These are phyloP conservation scores for Boletus vermiculosoides DNA, from an alignment of 768 basidiomycete genomes.

Conservation along the genomic window DNA sequence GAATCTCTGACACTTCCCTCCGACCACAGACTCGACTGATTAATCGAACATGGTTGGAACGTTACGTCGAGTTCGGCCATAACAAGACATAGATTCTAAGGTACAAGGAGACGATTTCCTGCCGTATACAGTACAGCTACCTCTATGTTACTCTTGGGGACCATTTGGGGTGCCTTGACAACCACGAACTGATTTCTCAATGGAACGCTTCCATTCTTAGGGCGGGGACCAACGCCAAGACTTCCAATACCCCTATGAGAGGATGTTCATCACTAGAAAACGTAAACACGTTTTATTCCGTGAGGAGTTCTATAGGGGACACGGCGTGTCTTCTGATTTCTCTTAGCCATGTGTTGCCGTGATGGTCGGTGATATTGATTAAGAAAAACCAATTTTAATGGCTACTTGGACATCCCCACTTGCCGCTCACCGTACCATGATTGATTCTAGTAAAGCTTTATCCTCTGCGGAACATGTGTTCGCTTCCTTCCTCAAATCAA, in stretches of 20 bases:
- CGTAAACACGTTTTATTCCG: constrained; percentile 14
- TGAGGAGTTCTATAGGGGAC: background rate
- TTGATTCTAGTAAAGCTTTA: background rate
- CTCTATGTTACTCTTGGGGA: background rate
- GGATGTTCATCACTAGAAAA: background rate
- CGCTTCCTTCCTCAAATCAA: constrained; percentile 14
- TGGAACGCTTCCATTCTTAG: background rate
- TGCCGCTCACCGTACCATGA: constrained; percentile 5
- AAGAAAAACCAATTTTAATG: background rate
- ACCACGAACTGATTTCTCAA: background rate
- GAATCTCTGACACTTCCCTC: background rate
- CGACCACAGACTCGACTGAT: constrained; percentile 16
- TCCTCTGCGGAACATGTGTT: constrained; percentile 6
- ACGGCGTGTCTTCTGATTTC: background rate
- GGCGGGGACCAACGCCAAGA: background rate
- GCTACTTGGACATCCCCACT: background rate
- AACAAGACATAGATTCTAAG: constrained; percentile 2
- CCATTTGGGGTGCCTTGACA: background rate
- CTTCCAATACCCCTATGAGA: background rate
- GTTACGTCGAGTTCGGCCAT: constrained; percentile 25
- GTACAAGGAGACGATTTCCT: background rate
- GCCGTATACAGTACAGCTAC: background rate
- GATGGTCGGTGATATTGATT: background rate
- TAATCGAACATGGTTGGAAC: constrained; percentile 26
- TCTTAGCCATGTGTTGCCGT: background rate